Base-by-base conservation (phyloP, 371 early-diverging fungal species). In the Vittaforma corneae region DNA sequence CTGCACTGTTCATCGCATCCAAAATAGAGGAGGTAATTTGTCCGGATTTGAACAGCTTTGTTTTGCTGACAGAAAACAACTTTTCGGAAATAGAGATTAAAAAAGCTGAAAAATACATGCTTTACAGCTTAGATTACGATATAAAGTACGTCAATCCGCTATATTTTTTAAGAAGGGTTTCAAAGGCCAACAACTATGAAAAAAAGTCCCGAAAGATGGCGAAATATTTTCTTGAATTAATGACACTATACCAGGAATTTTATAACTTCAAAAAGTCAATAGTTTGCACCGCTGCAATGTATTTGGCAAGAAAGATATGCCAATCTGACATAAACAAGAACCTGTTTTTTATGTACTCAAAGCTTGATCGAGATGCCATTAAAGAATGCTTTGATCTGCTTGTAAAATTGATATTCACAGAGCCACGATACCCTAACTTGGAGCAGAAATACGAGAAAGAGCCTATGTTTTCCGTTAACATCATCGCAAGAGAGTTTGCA, bases 141-240 rank as follows among this genome's bases (percentile, higher is more conserved):
- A 35, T 77, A 20, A 55, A 65, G 28, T 77, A 50, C 60, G 66
- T 68, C 0, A 72, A 73, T n/a, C 77, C 80, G 14, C 63, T 79
- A 18, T 67, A 65, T 44, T 79, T 77, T 60, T 64, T 79, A 3
- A 67, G 79, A 53, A 59, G 57, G 38, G 68, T 59, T 46, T 40
- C 72, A 18, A 65, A 69, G 37, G 67, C 72, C 32, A 68, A 77
- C 22, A 68, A 67, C 26, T 74, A 88, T 74, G 87, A 93, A 68
- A 79, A 86, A 37, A 86, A 86, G 71, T 86, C 87, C 20, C 84
- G 95, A 50, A 88, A 87, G 3, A 75, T 94, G 14, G 92, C 91
- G 6, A 92, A 92, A 76, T 93, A 92, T 75, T 82, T 97, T 58
- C 85, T 95, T 85, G 98, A 97, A 80, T 82, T 92, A 2, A 82